Percentiles rank a stretch among this genome's conserved stretches.
phyloP scores from a whole-genome alignment of 2,329 filamentous ascomycete species.

The Penicillium sp. region DNA sequence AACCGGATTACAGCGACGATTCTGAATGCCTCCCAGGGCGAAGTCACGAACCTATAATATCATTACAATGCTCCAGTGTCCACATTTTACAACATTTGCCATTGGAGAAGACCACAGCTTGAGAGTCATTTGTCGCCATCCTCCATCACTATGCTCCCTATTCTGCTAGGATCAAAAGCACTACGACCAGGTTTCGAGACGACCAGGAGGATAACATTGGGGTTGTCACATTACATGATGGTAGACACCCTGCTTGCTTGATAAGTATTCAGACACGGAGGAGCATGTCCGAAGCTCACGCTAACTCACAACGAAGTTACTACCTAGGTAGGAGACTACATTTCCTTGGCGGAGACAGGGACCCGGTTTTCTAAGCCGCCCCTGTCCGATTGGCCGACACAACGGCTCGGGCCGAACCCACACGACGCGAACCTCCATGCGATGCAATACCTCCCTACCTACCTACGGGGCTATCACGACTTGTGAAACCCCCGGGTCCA shows the following conservation, averaged over 20 bases:
- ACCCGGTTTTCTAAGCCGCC: not conserved
- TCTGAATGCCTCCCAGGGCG: not conserved
- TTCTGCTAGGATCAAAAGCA: not conserved
- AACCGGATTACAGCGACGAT: not conserved
- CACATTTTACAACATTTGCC: not conserved
- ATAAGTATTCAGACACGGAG: not conserved
- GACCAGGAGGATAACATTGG: not conserved
- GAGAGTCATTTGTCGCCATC: not conserved
- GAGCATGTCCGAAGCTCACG: not conserved
- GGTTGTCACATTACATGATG: not conserved
- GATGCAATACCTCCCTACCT: too few relatives aligned
- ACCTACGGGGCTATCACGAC: not conserved
- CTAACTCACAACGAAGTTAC: not conserved
- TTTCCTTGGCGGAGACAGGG: not conserved
- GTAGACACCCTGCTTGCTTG: not conserved
- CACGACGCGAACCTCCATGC: not conserved
- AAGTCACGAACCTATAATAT: not conserved
- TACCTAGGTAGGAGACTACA: too few relatives aligned
- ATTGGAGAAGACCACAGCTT: not conserved
- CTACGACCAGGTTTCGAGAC: not conserved
- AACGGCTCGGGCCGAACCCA: slow-evolving; percentile 3
- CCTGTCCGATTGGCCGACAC: not conserved
- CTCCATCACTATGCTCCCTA: not conserved
- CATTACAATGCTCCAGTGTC: not conserved
- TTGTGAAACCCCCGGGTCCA: not conserved